phyloP scores from a whole-genome alignment of 306 rosid species.

The Dryas octopetala region DNA sequence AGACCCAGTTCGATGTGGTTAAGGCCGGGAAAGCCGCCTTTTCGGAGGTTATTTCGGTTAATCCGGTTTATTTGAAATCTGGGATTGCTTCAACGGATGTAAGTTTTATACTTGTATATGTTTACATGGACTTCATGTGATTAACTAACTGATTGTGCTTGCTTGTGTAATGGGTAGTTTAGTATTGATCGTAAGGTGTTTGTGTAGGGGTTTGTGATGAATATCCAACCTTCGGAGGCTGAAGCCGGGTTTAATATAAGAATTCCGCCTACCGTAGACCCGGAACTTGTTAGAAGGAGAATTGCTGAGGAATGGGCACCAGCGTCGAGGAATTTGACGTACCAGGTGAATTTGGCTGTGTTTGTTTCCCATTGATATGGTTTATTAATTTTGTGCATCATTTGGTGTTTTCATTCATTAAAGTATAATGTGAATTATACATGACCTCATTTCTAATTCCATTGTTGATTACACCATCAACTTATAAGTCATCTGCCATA shows the following conservation, averaged over 20 bases:
- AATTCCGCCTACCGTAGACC: constrained; percentile 66
- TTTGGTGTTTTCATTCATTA: background rate
- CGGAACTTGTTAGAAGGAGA: constrained; percentile 58
- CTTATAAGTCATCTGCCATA: background rate
- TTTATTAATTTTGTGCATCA: background rate
- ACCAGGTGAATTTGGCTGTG: constrained; percentile 44
- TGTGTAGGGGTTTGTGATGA: constrained; percentile 81
- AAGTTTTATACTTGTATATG: constrained; percentile 25
- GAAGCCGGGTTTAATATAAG: constrained; percentile 86
- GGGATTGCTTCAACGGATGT: constrained; percentile 59
- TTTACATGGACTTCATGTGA: background rate
- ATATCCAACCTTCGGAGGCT: constrained; percentile 88
- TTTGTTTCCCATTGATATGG: background rate
- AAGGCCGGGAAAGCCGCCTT: constrained; percentile 68
- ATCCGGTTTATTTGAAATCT: constrained; percentile 76
- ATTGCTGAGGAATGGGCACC: constrained; percentile 89
- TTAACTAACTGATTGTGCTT: background rate
- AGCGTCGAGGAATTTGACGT: constrained; percentile 66
- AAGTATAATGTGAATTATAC: background rate
- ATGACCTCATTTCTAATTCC: background rate
- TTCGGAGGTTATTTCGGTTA: constrained; percentile 82
- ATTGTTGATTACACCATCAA: background rate
- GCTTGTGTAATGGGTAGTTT: background rate
- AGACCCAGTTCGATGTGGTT: constrained; percentile 71
- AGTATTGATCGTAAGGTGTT: background rate